phyloP scores from a whole-genome alignment of 164 flowering plant species.

The Liriodendron chinense region DNA sequence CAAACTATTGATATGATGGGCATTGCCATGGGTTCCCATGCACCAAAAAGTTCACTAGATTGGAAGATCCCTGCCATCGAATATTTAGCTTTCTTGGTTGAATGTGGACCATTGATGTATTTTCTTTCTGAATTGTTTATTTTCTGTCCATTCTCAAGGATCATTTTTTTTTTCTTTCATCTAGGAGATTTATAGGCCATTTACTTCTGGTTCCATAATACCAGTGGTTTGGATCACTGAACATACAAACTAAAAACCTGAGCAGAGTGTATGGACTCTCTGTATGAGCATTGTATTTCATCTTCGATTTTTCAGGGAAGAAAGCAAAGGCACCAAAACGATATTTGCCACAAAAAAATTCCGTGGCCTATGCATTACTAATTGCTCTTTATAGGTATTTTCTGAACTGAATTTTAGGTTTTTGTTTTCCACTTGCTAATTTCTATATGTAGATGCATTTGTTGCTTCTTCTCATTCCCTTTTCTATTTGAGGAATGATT shows the following conservation, averaged over 20 bases:
- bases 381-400: slow-evolving; percentile 76
- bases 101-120: not conserved
- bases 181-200: not conserved
- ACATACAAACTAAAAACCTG: not conserved
- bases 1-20: too few species aligned
- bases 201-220: not conserved
- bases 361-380: slow-evolving; percentile 83
- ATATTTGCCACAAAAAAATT: slow-evolving; percentile 84
- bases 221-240: not conserved
- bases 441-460: not conserved
- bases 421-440: not conserved
- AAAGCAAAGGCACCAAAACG: slow-evolving; percentile 45
- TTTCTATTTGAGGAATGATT: not conserved
- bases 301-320: slow-evolving; percentile 40
- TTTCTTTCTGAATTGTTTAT: not conserved
- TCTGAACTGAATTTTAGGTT: not conserved
- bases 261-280: not conserved
- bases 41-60: too few species aligned
- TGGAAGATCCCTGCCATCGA: too few species aligned
- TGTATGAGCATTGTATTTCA: not conserved
- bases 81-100: not conserved
- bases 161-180: not conserved
- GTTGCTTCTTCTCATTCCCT: not conserved
- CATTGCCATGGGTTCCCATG: too few species aligned
- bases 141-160: not conserved